Percentiles rank a stretch among this genome's conserved stretches.
These are phyloP conservation scores for Helicostylum pulchrum DNA, from an alignment of 192 early-diverging fungal genomes.

Conservation along the genomic window DNA sequence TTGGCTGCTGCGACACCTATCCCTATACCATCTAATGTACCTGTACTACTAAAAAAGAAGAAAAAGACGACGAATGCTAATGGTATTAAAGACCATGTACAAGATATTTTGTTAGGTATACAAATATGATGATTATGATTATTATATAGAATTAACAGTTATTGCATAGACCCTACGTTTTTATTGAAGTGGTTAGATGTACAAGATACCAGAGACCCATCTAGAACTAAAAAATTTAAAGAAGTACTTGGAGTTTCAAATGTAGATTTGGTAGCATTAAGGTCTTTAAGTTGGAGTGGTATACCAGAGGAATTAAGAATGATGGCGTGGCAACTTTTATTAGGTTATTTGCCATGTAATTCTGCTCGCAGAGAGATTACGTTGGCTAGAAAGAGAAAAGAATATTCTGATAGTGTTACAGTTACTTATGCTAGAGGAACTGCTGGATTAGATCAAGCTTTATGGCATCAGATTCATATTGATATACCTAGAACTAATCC, in stretches of 20 bases:
- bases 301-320: conserved; percentile 83
- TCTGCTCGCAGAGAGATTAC: conserved; percentile 80
- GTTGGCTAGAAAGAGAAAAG: conserved; percentile 83
- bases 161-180: neutral
- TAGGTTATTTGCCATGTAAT: conserved; percentile 91
- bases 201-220: conserved; percentile 20
- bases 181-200: conserved; percentile 9
- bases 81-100: conserved; percentile 16
- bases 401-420: conserved; percentile 83
- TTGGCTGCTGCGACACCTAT: neutral
- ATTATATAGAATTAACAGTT: neutral
- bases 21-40: neutral
- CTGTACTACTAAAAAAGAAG: neutral
- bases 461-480: conserved; percentile 97
- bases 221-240: conserved; percentile 46
- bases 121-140: neutral
- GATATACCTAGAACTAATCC: conserved; percentile 92
- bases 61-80: conserved; percentile 7
- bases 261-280: conserved; percentile 71
- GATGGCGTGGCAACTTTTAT: conserved; percentile 90
- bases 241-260: conserved; percentile 52
- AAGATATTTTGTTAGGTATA: conserved; percentile 15
- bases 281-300: conserved; percentile 90
- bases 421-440: conserved; percentile 82
- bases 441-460: conserved; percentile 72